Base-by-base conservation (phyloP, 768 basidiomycete species). In the Pulveroboletus sp. region DNA sequence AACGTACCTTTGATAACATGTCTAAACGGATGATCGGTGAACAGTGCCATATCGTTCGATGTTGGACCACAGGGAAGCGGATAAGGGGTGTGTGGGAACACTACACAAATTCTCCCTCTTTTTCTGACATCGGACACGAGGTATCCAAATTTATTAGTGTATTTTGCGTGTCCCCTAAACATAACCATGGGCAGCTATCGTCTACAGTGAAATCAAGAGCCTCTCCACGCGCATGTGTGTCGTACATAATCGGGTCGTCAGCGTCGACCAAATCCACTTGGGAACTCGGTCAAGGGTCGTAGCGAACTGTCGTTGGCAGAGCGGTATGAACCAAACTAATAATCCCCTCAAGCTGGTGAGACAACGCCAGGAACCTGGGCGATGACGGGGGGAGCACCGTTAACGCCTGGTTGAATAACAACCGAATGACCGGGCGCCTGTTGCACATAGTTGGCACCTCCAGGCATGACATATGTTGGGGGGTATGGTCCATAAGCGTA, bases 391-490 rank as follows among this genome's bases (percentile, higher is more conserved):
- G 79, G 76, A 35, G 72, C 74, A 33, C 86, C 85, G 54, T 80
- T 77, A 49, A 74, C 51, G 40, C 81, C 79, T 28, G 83, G 86
- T 56, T 86, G 85, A 53, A 89, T 81, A 40, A 89, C 69, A 54
- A 86, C 69, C 8, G 85, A 79, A 57, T 81, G 78, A 8, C 85
- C 85, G 45, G 80, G 79, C 50, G 63, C 67, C 54, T 78, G 79
- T 56, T 73, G 74, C 46, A 81, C 66, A 49, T 75, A 67, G 57
- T 64, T 68, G 28, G 63, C 68, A 47, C 68, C 68, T 31, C 53
- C 56, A 33, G 55, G 41, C 4, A 43, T 6, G 6, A 50, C 53
- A 47, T 66, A 57, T 31, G 51, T 5, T 0, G 47, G 47, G 2
- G 55, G 69, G 63, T 70, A 71, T 42, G 63, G 67, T 37, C 72